Percentiles rank a stretch among this genome's conserved stretches.
Conservation (phyloP, 768 basidiomycete genomes). For the Lepiota subincarnata region DNA sequence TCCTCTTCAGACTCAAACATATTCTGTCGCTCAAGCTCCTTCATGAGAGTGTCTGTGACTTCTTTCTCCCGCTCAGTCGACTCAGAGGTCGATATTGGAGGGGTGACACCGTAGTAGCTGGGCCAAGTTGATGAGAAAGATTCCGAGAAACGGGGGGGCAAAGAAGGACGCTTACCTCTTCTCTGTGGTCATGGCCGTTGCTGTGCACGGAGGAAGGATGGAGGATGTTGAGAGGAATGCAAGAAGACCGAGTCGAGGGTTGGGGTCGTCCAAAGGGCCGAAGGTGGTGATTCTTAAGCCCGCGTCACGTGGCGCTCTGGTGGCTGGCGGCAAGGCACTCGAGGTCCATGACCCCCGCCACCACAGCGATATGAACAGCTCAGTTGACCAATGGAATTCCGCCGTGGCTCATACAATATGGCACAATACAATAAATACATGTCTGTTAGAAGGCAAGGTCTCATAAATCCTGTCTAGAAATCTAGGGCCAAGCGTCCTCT, state of each 20-base stretch:
- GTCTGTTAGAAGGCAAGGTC: not conserved
- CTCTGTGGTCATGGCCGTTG: constrained; percentile 13
- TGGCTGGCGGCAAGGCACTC: constrained; percentile 1
- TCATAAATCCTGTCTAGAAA: not conserved
- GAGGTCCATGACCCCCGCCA: not conserved
- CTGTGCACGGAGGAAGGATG: not conserved
- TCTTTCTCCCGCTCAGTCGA: constrained; percentile 79
- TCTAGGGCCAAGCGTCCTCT: not conserved
- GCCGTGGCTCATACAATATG: not conserved
- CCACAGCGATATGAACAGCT: too few relatives aligned
- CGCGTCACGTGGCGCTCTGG: not conserved
- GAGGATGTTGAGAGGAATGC: not conserved
- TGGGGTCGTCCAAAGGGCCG: not conserved
- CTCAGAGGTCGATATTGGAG: constrained; percentile 74
- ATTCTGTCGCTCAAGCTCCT: constrained; percentile 81
- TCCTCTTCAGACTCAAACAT: constrained; percentile 91
- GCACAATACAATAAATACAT: not conserved
- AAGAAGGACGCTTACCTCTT: constrained; percentile 1
- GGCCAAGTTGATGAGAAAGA: constrained; percentile 13
- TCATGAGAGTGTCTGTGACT: constrained; percentile 82
- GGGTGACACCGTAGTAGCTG: constrained; percentile 80
- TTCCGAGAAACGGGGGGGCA: not conserved
- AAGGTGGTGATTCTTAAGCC: not conserved
- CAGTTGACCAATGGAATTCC: not conserved
- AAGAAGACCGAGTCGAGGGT: not conserved